A percentile compares a stretch with the other conserved stretches of the same genome.
Conservation (phyloP, 1,139 yeast species). For the Yamadazyma jaroonii region DNA sequence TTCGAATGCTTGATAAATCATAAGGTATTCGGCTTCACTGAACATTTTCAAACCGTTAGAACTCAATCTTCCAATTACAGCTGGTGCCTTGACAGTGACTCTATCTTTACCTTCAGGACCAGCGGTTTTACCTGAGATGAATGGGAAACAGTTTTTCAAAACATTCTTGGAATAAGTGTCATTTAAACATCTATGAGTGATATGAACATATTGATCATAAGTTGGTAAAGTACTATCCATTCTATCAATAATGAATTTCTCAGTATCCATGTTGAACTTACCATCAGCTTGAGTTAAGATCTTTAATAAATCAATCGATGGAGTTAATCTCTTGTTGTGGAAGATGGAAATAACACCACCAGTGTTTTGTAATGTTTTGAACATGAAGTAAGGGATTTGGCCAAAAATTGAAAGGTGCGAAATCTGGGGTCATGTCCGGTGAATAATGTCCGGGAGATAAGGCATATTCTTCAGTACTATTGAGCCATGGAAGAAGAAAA, state of each 20-base stretch:
- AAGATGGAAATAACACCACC: constrained; percentile 45
- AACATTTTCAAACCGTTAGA: constrained; percentile 30
- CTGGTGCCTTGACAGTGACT: constrained; percentile 28
- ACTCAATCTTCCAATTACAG: constrained; percentile 20
- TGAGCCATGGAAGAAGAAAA: too few species aligned
- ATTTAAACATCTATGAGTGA: constrained; percentile 27
- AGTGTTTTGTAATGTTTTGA: constrained; percentile 43
- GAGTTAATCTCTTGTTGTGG: constrained; percentile 37
- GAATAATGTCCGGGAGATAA: too few species aligned
- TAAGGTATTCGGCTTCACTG: constrained; percentile 37
- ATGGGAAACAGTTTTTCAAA: constrained; percentile 37
- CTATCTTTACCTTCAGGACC: constrained; percentile 16
- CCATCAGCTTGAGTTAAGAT: constrained; percentile 31
- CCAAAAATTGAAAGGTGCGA: too few species aligned
- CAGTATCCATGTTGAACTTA: constrained; percentile 24
- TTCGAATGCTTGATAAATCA: constrained; percentile 40
- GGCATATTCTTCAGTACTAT: too few species aligned
- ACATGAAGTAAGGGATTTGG: constrained; percentile 10
- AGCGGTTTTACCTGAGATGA: constrained; percentile 24
- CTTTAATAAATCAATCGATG: constrained; percentile 30
- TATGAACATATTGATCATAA: constrained; percentile 37
- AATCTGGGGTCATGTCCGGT: too few species aligned
- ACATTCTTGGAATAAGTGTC: constrained; percentile 24
- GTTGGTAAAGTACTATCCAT: constrained; percentile 44
- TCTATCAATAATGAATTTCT: constrained; percentile 35